Evolutionary conservation across 495 filamentous ascomycete genomes (phyloP), one percentile per base, ranked within the genome.

Genomic region (Pseudevernia furfuracea): DNA sequence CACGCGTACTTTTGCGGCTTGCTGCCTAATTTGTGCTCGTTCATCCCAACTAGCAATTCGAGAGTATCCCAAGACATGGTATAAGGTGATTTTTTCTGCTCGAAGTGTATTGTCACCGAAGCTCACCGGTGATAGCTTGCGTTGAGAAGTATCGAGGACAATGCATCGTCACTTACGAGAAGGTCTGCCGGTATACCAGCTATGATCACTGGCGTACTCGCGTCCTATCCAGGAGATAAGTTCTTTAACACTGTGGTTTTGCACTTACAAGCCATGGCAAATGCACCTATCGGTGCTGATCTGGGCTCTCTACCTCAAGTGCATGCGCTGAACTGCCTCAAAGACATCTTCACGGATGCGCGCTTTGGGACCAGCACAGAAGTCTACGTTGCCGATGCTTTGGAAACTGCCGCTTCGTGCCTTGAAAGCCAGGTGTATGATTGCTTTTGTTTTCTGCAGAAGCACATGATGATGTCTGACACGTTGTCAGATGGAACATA

Each of bases 151-250:
- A 90, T 96, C 41, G 80, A 82, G 59, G 82, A 83, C 58, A 85
- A 90, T 56, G 82, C 82, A 2, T 88, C 87, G 0, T 89, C 90
- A n/a, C 79, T 86, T 19, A 98, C 94, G 5, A 83, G 94, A 59
- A 82, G 94, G 59, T 98, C 94, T 3, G 94, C 93, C 32, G 94
- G 94, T 30, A 85, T 98, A 43, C 94, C 94, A 1, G 88, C 88
- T 25, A 77, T 98, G 55, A 84, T 96, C 36, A 85, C 86, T 11
- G 90, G 88, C 7, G 84, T 97, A 61, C 74, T 97, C 8, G 74
- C 80, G 39, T 84, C 88, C 21, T 72, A 73, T 25, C 73, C 74
- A 9, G 74, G 71, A 3, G 78, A 76, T 0, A 61, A 69, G 7
- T 75, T 85, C 38, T 82, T 87, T 64, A 69, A 76, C 43, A 68